Evolutionary conservation across 345 rosid species (phyloP), one percentile per base, ranked within the genome.

Genomic region (Sonneratia alba): DNA sequence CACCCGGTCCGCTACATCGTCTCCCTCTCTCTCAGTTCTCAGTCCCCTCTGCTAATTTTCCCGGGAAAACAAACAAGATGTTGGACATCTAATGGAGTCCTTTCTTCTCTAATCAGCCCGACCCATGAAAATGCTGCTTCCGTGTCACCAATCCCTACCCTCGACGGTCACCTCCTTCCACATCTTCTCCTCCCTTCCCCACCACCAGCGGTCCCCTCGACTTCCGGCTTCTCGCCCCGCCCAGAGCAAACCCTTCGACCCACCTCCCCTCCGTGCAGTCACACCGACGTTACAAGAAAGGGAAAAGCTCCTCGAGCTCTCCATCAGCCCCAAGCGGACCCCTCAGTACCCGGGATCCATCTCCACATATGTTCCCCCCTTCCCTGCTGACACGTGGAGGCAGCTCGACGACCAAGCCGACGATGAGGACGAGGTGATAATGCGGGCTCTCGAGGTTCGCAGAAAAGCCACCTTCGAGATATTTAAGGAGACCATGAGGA

Each of bases 401-500:
- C 63, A 61, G 47, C 67, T 68, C 21, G 84, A 71, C 3, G 78
- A 68, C 3, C 77, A 69, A 0, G 90, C 77, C 4, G 85, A 76
- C 1, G 83, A 71, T 13, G 90, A 87, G 53, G 85, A 79, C 53
- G 94, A 86, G 68, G 82, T 88, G 94, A 82, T 93, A 55, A 72
- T 81, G 76, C 84, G 81, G 67, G 96, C 98, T 16, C 71, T 94
- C 24, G 88, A 85, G 82, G 85, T 86, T 55, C 80, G 97, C 66
- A 79, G 98, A 77, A 90, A 85, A 73, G 92, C 88, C 73, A 86
- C 93, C 1, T 75, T 79, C 1, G 96, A 90, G 88, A 85, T 91
- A 67, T 78, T 90, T 42, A 90, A 80, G 84, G 84, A 79, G 75
- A 85, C 82, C 32, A 79, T 88, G 82, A 83, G 74, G 78, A 86